phyloP scores from a whole-genome alignment of 208 protist species.

The Crithidia bombi region DNA sequence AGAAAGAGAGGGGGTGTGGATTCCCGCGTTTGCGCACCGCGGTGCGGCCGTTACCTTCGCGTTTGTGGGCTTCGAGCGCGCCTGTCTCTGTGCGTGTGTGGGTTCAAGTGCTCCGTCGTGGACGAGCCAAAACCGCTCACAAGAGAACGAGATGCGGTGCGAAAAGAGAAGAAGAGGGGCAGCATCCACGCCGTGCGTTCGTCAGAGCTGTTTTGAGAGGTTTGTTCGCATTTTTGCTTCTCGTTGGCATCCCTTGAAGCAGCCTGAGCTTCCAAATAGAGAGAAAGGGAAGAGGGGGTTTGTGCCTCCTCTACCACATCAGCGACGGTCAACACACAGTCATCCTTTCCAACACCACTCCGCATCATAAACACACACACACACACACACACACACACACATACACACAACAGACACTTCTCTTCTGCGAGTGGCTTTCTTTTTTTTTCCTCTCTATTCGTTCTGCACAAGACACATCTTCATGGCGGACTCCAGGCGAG shows the following conservation, averaged over 20 bases:
- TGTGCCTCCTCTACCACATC: too few relatives aligned
- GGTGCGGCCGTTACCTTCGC: too few relatives aligned
- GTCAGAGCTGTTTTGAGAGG: too few relatives aligned
- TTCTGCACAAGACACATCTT: conserved; percentile 71
- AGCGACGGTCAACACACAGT: neutral
- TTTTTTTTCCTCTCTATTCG: neutral
- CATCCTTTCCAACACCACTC: neutral
- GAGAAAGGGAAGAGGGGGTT: neutral
- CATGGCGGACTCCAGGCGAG: conserved; percentile 79
- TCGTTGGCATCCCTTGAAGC: neutral
- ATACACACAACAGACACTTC: neutral
- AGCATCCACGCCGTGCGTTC: too few relatives aligned
- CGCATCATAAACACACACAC: neutral
- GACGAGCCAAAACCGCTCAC: too few relatives aligned
- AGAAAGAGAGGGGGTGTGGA: too few relatives aligned
- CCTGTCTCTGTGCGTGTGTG: too few relatives aligned
- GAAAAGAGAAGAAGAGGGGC: neutral
- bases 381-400: neutral
- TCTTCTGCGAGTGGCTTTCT: neutral
- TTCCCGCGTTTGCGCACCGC: too few relatives aligned
- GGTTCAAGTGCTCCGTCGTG: too few relatives aligned
- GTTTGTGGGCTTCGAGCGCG: too few relatives aligned
- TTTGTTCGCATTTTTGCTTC: too few relatives aligned
- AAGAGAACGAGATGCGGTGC: too few relatives aligned
- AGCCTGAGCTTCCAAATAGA: neutral